phyloP scores from a whole-genome alignment of 163 green algal species.

The Chlamydomonas reinhardtii region DNA sequence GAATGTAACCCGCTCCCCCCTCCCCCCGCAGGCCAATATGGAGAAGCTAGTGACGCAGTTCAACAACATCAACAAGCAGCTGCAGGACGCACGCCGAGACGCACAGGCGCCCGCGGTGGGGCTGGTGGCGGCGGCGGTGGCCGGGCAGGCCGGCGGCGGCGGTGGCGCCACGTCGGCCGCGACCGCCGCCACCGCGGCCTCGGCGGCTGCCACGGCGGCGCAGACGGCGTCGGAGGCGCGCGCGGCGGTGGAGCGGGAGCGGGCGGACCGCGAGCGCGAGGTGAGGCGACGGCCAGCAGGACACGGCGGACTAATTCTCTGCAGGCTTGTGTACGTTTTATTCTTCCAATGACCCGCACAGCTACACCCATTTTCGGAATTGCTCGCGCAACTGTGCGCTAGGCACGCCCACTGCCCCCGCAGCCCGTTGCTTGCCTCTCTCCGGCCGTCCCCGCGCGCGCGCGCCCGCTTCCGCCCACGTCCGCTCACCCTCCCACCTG shows the following conservation, averaged over 20 bases:
- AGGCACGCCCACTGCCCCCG: too few species aligned
- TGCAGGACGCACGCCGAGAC: background rate
- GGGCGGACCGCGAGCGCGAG: conserved; percentile 22
- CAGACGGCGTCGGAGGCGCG: conserved; percentile 32
- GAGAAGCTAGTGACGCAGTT: conserved; percentile 41
- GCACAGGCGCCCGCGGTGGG: background rate
- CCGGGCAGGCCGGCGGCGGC: background rate
- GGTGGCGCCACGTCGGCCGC: conserved; percentile 1
- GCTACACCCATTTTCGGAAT: too few species aligned
- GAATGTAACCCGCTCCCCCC: background rate
- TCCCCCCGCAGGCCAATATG: conserved; percentile 21
- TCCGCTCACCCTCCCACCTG: too few species aligned
- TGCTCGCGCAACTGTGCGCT: too few species aligned
- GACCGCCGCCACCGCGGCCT: conserved; percentile 29
- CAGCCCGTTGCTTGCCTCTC: too few species aligned
- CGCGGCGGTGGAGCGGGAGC: conserved; percentile 25
- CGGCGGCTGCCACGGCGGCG: conserved; percentile 23
- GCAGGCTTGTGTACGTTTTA: too few species aligned
- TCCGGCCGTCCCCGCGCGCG: too few species aligned
- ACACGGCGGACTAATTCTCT: too few species aligned
- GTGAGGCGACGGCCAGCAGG: background rate
- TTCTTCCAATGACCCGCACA: too few species aligned
- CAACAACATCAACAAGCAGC: conserved; percentile 39
- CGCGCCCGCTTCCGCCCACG: too few species aligned
- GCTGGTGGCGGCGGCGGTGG: conserved; percentile 10